Percentiles rank a stretch among this genome's conserved stretches.
Conservation (phyloP, 768 basidiomycete genomes). For the Mrakia blollopis region DNA sequence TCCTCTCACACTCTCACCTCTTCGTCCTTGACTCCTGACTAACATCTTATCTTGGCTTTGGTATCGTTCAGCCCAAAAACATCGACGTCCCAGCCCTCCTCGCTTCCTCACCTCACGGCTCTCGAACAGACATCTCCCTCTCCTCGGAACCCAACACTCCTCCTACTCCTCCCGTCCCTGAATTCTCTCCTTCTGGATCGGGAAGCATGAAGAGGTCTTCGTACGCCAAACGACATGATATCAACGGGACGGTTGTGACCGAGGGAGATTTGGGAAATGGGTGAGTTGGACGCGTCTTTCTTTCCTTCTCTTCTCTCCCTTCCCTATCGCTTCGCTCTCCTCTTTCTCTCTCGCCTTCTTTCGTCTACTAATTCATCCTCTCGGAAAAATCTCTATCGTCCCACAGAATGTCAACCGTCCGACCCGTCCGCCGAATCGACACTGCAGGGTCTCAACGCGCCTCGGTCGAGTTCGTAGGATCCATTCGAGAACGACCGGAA, state of each 20-base stretch:
- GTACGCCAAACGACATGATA: constrained; percentile 32
- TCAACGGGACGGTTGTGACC: constrained; percentile 36
- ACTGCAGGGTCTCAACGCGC: constrained; percentile 66
- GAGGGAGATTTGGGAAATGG: constrained; percentile 37
- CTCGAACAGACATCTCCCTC: not conserved
- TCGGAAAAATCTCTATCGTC: too few species aligned
- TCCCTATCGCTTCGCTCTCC: not conserved
- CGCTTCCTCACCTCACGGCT: not conserved
- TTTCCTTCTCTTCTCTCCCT: not conserved
- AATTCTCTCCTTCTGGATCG: not conserved
- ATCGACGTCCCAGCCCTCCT: constrained; percentile 7
- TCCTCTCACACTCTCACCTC: too few species aligned
- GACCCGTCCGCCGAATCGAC: constrained; percentile 89
- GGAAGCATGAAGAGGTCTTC: constrained; percentile 26
- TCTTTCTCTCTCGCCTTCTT: not conserved
- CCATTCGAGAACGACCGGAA: constrained; percentile 44
- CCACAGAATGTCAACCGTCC: constrained; percentile 67
- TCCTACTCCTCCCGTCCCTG: not conserved
- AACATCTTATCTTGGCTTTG: too few species aligned
- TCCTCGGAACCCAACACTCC: constrained; percentile 4
- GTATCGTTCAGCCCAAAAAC: not conserved
- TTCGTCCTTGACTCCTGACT: too few species aligned
- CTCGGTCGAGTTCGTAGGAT: constrained; percentile 74
- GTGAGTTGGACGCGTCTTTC: constrained; percentile 18
- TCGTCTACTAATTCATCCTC: too few species aligned